Percentiles rank a stretch among this genome's conserved stretches.
phyloP scores from a whole-genome alignment of 305 asterid species.

The Fraxinus angustifolia region DNA sequence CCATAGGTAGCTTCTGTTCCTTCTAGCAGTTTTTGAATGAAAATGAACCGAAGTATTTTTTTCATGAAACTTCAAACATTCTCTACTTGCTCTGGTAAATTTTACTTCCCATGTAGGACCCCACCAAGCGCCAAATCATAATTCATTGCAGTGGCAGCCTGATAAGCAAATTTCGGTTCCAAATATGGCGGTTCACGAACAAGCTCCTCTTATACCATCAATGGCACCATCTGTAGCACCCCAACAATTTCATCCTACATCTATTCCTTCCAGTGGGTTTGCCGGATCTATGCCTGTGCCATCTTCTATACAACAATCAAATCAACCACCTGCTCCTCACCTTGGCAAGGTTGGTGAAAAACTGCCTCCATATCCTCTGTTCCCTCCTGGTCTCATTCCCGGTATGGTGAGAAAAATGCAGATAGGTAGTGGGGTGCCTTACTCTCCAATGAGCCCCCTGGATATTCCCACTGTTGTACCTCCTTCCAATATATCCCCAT shows the following conservation, averaged over 20 bases:
- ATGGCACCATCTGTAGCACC: constrained; percentile 23
- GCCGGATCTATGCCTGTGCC: constrained; percentile 40
- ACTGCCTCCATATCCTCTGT: constrained; percentile 75
- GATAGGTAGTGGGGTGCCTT: constrained; percentile 97
- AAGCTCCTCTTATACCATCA: constrained; percentile 26
- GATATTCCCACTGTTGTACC: constrained; percentile 89
- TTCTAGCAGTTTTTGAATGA: background rate
- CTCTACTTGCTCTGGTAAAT: constrained; percentile 4
- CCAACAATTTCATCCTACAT: constrained; percentile 62
- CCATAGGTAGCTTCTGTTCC: constrained; percentile 38
- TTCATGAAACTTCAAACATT: background rate
- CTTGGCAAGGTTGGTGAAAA: constrained; percentile 55
- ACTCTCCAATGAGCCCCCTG: constrained; percentile 93
- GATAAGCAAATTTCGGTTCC: constrained; percentile 45
- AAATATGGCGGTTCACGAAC: constrained; percentile 45
- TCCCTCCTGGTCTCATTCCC: constrained; percentile 95
- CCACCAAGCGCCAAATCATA: constrained; percentile 30
- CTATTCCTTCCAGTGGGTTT: constrained; percentile 48
- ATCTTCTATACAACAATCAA: constrained; percentile 45
- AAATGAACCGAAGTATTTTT: background rate
- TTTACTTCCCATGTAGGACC: constrained; percentile 30
- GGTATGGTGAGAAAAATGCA: constrained; percentile 98
- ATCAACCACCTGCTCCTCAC: constrained; percentile 42
- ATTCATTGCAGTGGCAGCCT: constrained; percentile 47
- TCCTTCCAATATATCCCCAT: constrained; percentile 60